Evolutionary conservation across 768 basidiomycete species (phyloP), one percentile per base, ranked within the genome.

Genomic region (Mycena alexandri): DNA sequence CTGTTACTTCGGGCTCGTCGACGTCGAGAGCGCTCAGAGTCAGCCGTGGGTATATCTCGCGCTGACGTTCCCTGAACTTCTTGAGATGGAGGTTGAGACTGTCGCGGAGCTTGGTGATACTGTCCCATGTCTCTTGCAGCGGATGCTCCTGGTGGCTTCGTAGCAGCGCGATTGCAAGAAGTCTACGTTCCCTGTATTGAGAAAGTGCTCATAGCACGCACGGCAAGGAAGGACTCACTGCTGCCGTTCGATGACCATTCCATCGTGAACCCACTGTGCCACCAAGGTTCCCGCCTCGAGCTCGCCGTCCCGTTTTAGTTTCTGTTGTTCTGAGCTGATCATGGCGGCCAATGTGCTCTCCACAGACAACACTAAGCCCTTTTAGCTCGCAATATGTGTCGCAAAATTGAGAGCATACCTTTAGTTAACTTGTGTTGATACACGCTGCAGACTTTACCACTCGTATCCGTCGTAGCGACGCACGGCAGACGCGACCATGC

Each of bases 191-290:
- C n/a, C n/a, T 16, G 24, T 36, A 25, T 36, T 47, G 1, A 59
- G 44, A 44, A 33, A 14, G 24, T 29, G 9, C 19, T 12, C 11
- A 36, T 14, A 6, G 33, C 41, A n/a, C n/a, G n/a, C n/a, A n/a
- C n/a, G n/a, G n/a, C 9, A 38, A 11, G n/a, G 5, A 13, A 25
- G 48, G n/a, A 67, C 66, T 36, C 52, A 67, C 66, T 61, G 47
- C 22, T 67, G 19, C 1, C 61, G 60, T 22, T 67, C 54, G n/a
- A 67, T 50, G 38, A 6, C 17, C n/a, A 62, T 67, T 34, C 66
- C 66, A 19, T 61, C 29, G 42, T 51, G 54, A 36, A 67, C 57
- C 66, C 66, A 67, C 48, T 62, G 46, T 55, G 54, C 66, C 36
- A 61, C 29, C 44, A n/a, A 33, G 17, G 57, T 24, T 41, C 25